Base-by-base conservation (phyloP, 805 yeast species). In the Barnettozyma vustinii region DNA sequence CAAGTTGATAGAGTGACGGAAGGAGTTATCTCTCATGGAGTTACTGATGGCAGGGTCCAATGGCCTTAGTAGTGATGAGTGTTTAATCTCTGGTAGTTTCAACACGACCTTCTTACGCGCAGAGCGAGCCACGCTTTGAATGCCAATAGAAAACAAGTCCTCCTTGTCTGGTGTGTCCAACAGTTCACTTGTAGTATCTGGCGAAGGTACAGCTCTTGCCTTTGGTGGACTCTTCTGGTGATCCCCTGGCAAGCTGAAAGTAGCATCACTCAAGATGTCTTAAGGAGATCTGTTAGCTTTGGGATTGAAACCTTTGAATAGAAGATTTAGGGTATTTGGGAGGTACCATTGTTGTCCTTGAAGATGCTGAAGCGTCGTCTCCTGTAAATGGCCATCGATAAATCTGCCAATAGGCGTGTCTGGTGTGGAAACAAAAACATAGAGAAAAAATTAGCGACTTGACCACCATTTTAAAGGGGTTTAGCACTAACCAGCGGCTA, bases 351-450 rank as follows among this genome's bases (percentile, higher is more conserved):
- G 18, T 27, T 27, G 55, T 60, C 64, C 32, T 47, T 56, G 52
- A 54, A 60, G n/a, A 60, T 58, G 5, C 44, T 47, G 47, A 60
- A 55, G 9, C 54, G 50, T 25, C 52, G 56, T 35, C 53, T 46
- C 1, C 57, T 37, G 48, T 57, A 55, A 13, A 52, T 47, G 58
- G 58, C 56, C 35, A n/a, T 44, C 26, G 9, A 21, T 33, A 7
- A 13, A 13, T 15, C 25, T 23, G 8, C 8, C 25, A 23, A 23
- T 23, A 5, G 7, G 33, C 6, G 16, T n/a, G 33, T 13, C 3
- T 30, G 33, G 16, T 30, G 23, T 30, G 25, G 35, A 23, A 40
- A 48, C 27, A 30, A 15, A n/a, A 23, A 25, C 42, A 44, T 2
- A 27, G 27, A 25, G 15, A n/a, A 25, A 44, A 44, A 37, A 18